Percentiles rank a stretch among this genome's conserved stretches.
Conservation (phyloP, 139 green algal genomes). For the Chlorella sorokiniana region DNA sequence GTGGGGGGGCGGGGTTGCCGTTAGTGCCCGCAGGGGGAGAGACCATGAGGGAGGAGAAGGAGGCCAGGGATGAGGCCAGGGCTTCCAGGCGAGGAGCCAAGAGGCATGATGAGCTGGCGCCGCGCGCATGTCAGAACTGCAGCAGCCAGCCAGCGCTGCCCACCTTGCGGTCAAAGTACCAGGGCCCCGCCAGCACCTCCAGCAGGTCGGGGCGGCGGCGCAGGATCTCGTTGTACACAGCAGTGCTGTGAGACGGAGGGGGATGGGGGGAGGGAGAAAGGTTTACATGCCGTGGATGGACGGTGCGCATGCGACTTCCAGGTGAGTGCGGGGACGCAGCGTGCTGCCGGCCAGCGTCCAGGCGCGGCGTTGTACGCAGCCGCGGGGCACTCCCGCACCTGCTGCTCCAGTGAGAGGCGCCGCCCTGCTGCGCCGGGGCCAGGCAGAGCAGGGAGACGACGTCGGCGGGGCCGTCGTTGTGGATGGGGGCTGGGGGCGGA, state of each 20-base stretch:
- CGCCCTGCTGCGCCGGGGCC: constrained; percentile 53
- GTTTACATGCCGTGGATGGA: not conserved
- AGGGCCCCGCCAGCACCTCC: constrained; percentile 48
- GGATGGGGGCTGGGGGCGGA: constrained; percentile 61
- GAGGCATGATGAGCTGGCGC: too few species aligned
- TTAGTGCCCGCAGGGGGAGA: not conserved
- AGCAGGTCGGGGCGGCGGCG: constrained; percentile 45
- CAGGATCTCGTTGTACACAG: constrained; percentile 66
- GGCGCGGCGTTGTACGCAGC: too few species aligned
- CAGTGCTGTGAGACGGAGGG: constrained; percentile 19
- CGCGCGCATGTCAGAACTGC: too few species aligned
- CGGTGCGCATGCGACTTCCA: too few species aligned
- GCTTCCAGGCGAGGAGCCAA: too few species aligned
- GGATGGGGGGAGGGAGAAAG: not conserved
- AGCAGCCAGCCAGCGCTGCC: not conserved
- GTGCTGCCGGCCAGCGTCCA: too few species aligned
- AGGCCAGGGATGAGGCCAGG: too few species aligned
- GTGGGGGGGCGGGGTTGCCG: not conserved
- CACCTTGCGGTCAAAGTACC: constrained; percentile 59
- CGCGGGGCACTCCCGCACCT: too few species aligned
- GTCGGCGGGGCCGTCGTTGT: constrained; percentile 65
- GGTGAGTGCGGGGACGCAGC: too few species aligned
- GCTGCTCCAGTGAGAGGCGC: constrained; percentile 55
- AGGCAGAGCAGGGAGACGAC: constrained; percentile 65
- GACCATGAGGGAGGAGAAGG: too few species aligned